Base-by-base conservation (phyloP, 805 yeast species). In the Tetrapisispora fleetii region DNA sequence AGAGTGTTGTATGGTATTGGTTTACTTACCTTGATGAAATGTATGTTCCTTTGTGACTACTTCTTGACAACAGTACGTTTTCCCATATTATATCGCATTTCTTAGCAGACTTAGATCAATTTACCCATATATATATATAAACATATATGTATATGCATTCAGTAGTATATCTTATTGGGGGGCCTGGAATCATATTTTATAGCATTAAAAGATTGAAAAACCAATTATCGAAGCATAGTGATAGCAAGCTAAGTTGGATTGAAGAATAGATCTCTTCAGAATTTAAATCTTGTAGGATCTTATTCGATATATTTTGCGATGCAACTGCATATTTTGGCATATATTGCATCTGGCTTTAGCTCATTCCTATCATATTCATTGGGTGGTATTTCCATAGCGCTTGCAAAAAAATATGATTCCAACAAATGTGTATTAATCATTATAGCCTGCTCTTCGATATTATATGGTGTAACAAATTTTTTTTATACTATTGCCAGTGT, bases 301-400 rank as follows among this genome's bases (percentile, higher is more conserved):
- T 10, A 37, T 21, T 37, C n/a, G 19, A 14, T 17, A 28, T 4
- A 27, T n/a, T 40, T 16, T 27, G 18, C 6, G 16, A 41, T 30
- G 36, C 30, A 41, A 37, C 24, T 16, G 19, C n/a, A 9, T 40
- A n/a, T 27, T 41, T 46, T 27, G 40, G 14, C 45, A 37, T 4
- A 3, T 36, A 24, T 37, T 24, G 16, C 47, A 16, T 37, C 44
- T 2, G 28, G 49, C 4, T 27, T 50, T 2, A 50, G 59, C 30
- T 45, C 54, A 10, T 40, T 52, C 11, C 17, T 56, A 22, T 58
- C 62, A 13, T 39, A 57, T 35, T 48, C 56, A 8, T 49, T 57
- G 18, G 63, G 63, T 6, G 55, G 62, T 16, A 17, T 59, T 7
- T 51, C 59, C 24, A 52, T 56, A 37, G 51, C 59, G 47, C 52